Base-by-base conservation (phyloP, 495 filamentous ascomycete genomes). In the Penicillium pancosmium region DNA sequence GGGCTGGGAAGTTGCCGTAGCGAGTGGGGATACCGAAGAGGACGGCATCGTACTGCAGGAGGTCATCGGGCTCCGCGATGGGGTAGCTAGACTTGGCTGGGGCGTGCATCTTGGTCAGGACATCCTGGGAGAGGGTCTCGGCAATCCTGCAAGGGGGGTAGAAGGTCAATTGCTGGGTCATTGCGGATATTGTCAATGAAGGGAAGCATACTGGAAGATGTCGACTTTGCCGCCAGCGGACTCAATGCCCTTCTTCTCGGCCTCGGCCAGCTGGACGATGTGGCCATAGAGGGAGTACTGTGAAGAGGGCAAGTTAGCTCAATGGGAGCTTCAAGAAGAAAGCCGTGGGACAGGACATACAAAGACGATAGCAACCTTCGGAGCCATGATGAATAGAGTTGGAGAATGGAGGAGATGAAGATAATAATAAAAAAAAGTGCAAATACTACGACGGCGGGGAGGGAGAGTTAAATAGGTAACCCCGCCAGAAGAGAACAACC, bases 201-300 rank as follows among this genome's bases (percentile, higher is more conserved):
- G n/a, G 25, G 12, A 56, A 19, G 21, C 57, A 31, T 77, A 92
- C 89, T 96, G 93, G 85, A 79, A 95, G 70, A 96, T 70, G 63
- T 91, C 86, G 73, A 76, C 90, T 43, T 76, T 76, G 56, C 91
- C 93, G 62, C 94, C 94, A 61, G 90, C 93, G 62, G 86, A 80
- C 82, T 95, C 88, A 66, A 97, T 90, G 72, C 94, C 94, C 64
- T 82, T 86, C 82, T 91, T 88, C 78, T 97, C 92, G 55, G 93
- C 92, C 71, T 91, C 86, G 68, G 93, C 94, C 65, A 98, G 76
- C 74, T 85, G 79, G 70, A 80, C 67, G 78, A 97, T 90, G 77
- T 98, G 93, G 75, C 94, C 93, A 77, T 95, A 98, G 82, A 91
- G 90, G 63, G 93, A 97, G 80, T 98, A 98, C 91, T 96, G 34